These are phyloP conservation scores for Aspergillus pseudoviridinutans DNA, from an alignment of 2,329 filamentous ascomycete genomes.

Conservation along the genomic window DNA sequence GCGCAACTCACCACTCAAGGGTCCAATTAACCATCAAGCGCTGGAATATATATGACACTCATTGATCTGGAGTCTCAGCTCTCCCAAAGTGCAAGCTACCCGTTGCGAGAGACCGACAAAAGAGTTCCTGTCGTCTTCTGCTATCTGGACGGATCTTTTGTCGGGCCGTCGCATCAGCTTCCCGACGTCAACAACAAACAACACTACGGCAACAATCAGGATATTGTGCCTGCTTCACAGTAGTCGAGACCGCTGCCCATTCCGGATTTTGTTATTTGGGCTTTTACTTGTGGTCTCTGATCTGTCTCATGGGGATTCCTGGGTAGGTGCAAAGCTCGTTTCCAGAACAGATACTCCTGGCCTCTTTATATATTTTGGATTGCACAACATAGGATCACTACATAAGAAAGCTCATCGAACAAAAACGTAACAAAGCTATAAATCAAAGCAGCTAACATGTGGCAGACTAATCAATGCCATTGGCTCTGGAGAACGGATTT, in stretches of 20 bases:
- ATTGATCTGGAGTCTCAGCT: neutral
- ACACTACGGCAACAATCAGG: slow-evolving; percentile 1
- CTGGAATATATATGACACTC: neutral
- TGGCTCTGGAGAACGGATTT: slow-evolving; percentile 71
- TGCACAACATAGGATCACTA: neutral
- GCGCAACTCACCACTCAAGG: neutral
- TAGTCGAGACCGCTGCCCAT: neutral
- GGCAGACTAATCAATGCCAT: slow-evolving; percentile 85
- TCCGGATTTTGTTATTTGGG: slow-evolving; percentile 2
- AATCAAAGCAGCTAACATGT: slow-evolving; percentile 11
- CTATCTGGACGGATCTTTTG: slow-evolving; percentile 27
- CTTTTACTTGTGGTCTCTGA: neutral
- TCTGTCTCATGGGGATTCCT: slow-evolving; percentile 40
- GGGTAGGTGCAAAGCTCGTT: slow-evolving; percentile 30
- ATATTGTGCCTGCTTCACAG: neutral
- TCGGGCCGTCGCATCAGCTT: slow-evolving; percentile 30
- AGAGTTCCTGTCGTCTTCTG: neutral
- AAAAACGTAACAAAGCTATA: too few species aligned
- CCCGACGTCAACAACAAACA: slow-evolving; percentile 21
- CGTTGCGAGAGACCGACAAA: neutral
- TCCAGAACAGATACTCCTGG: neutral
- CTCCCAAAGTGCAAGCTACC: neutral
- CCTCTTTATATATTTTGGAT: slow-evolving; percentile 8
- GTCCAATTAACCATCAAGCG: neutral
- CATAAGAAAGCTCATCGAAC: too few species aligned